Conservation (phyloP, 768 basidiomycete species). For the Suillus hirtellus region DNA sequence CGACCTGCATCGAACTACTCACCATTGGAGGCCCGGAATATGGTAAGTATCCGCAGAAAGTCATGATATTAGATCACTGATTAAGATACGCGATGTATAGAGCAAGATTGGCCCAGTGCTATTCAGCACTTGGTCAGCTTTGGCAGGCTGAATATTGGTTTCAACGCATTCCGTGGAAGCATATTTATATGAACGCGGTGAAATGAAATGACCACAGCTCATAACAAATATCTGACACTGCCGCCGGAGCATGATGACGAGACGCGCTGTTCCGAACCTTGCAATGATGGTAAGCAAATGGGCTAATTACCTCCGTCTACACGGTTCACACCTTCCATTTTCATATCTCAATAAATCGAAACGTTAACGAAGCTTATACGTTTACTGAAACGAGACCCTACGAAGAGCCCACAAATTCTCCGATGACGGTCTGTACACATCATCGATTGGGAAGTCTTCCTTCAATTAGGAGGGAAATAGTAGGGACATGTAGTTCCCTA, state of each 20-base stretch:
- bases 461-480: not conserved
- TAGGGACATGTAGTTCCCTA: not conserved
- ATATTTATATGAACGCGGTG: constrained; percentile 27
- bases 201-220: constrained; percentile 5
- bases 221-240: not conserved
- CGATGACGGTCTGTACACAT: constrained; percentile 1
- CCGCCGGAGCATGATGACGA: not conserved
- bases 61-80: constrained; percentile 27
- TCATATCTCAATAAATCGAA: not conserved
- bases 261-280: not conserved
- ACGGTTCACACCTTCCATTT: constrained; percentile 12
- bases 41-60: constrained; percentile 25
- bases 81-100: constrained; percentile 13
- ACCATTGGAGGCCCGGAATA: constrained; percentile 28
- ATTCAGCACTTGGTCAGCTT: not conserved
- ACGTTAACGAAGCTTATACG: constrained; percentile 3
- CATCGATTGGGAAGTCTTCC: constrained; percentile 3
- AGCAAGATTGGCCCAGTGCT: not conserved
- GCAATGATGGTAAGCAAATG: constrained; percentile 1
- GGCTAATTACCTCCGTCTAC: constrained; percentile 12
- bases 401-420: not conserved
- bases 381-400: not conserved
- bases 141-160: not conserved
- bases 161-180: not conserved
- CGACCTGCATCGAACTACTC: constrained; percentile 10